Evolutionary conservation across 192 early-diverging fungal species (phyloP), one percentile per base, ranked within the genome.

Genomic region (Chytriomyces hyalinus): DNA sequence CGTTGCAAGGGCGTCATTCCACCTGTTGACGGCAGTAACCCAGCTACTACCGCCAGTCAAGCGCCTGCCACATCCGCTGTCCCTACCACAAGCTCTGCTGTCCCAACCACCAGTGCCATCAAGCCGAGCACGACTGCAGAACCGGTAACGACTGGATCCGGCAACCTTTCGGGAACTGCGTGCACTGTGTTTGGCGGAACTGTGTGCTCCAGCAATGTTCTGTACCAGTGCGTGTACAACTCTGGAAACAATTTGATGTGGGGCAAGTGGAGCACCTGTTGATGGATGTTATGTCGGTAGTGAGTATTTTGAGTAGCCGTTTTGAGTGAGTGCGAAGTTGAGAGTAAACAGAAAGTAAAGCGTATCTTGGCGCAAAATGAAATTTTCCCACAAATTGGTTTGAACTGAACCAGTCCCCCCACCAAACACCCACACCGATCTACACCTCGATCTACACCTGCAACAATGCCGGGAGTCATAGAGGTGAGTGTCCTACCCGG

Each of bases 391-490:
- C 36, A 36, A 36, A 36, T 36, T 36, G 36, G 36, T 36, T 4
- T 36, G 36, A 36, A 36, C 36, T 36, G 36, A 26, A 24, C 15
- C 2, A 64, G 15, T 6, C 26, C 3, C 3, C 15, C 26, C 24
- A 17, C 62, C 62, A 64, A 64, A 64, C 11, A 24, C 10, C 0
- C 62, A 64, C 10, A 11, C 5, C 26, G 62, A 64, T 26, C 62
- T 46, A 8, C 43, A 67, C 11, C 65, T 13, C 26, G 62, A 64
- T 26, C 62, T 46, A 8, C 43, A 67, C 11, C 65, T 13, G 13
- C 68, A 53, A 49, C 53, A 7, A 73, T 73, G 71, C 71, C 71
- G 17, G 71, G 71, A 36, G 71, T 73, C 7, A 73, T 73, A 10
- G 71, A 73, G n/a, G 71, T 70, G 69, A 70, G 49, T 51, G 57